Base-by-base conservation (phyloP, 768 basidiomycete genomes). In the Gyrodon lividus region DNA sequence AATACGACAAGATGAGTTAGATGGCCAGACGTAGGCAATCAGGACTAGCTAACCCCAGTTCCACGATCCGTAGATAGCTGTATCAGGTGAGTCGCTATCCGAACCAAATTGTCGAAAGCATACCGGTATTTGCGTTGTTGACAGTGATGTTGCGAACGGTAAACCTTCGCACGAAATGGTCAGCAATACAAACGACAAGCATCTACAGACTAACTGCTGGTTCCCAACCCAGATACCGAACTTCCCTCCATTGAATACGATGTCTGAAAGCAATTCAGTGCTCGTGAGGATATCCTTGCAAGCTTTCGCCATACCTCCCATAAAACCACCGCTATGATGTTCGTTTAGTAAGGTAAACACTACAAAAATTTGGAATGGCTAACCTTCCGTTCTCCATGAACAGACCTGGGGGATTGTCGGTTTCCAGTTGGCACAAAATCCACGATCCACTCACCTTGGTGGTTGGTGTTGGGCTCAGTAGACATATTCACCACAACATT, bases 321-420 rank as follows among this genome's bases (percentile, higher is more conserved):
- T 76, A 47, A 72, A 74, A 22, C 77, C 77, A 17, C 77, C 77
- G 37, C 75, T 70, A 8, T 9, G 24, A 17, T 23, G 16, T 14
- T n/a, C 33, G 10, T 5, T 23, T 22, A 46, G 43, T 41, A 35
- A 5, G 28, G 17, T 17, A 13, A 17, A 3, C 22, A 30, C 5
- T 22, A n/a, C 22, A 17, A 6, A 34, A 23, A n/a, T 20, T 7
- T n/a, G 16, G 12, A 28, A 40, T 17, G 13, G 8, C 61, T 19
- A 26, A 72, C 71, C 71, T 78, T 69, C 88, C 87, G 50, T 88
- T 87, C 66, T 89, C 88, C 87, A 89, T 89, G 69, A 77, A 89
- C 33, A 90, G 77, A 8, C 72, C 72, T 70, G 28, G 33, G 3
- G 33, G 49, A n/a, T 12, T 41, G 43, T 38, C 42, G 30, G 43